Base-by-base conservation (phyloP, 2,329 filamentous ascomycete species). In the Trichoderma cornu-damae region DNA sequence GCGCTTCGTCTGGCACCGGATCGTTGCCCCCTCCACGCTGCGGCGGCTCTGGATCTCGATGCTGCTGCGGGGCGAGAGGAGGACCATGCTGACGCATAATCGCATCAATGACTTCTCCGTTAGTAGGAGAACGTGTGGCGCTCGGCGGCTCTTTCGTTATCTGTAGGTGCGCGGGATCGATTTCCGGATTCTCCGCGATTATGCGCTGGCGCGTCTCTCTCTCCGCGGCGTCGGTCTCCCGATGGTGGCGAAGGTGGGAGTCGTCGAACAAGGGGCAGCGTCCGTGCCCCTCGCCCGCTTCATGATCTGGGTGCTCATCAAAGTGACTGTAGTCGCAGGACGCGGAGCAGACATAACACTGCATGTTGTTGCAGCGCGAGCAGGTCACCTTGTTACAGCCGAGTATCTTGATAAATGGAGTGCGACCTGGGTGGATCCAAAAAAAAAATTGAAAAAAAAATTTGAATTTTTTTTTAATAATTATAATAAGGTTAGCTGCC, bases 331-430 rank as follows among this genome's bases (percentile, higher is more conserved):
- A 94, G 57, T 80, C 35, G 57, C 78, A 81, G 1, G 82, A 81
- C 64, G 86, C 77, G 20, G 84, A 85, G 72, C 90, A 96, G 40
- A 90, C 77, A 64, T 91, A 90, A 66, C 85, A 87, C 61, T 84
- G 81, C 0, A 79, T 65, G 43, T 82, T 80, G 2, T 56, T 4
- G 59, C 82, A 85, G 1, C 79, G 78, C 0, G 81, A 75, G 69
- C 90, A 96, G 0, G 70, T 79, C 81, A 96, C 89, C 72, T 92
- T 92, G 73, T 95, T 95, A 74, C 90, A 96, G 2, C 90, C 90
- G 30, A 75, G 69, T 34, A 86, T 81, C 67, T 95, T 96, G 68
- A 95, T 80, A 64, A 93, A 94, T 0, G 85, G 83, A n/a, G 83
- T 81, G n/a, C 78, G 75, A 71, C 88, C 78, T 80, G 48, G n/a